Conservation (phyloP, 2,329 filamentous ascomycete species). For the Nigrospora osmanthi region DNA sequence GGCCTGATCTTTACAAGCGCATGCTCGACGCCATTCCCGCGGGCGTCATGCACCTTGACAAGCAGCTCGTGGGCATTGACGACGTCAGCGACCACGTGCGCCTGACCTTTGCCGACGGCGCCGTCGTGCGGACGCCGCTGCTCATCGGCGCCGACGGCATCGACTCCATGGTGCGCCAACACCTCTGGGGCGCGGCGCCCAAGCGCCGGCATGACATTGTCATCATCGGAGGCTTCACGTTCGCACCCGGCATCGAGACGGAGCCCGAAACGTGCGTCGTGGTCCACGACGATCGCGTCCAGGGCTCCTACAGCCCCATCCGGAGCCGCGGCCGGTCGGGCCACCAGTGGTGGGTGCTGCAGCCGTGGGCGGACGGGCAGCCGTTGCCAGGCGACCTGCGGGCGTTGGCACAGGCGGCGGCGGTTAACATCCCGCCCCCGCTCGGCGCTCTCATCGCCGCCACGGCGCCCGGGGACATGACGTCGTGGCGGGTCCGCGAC, state of each 20-base stretch:
- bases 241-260: slow-evolving; percentile 31
- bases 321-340: slow-evolving; percentile 26
- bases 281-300: slow-evolving; percentile 19
- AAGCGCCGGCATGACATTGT: slow-evolving; percentile 35
- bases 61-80: no score
- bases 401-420: no score
- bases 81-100: no score
- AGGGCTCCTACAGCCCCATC: slow-evolving; percentile 30
- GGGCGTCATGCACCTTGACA: no score
- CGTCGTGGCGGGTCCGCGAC: slow-evolving; percentile 27
- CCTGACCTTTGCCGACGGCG: slow-evolving; percentile 40
- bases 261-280: slow-evolving; percentile 23
- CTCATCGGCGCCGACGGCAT: slow-evolving; percentile 47
- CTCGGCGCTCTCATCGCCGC: slow-evolving; percentile 29
- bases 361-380: no score
- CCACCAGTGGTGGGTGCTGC: slow-evolving; percentile 27
- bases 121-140: slow-evolving; percentile 32
- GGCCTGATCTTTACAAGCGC: neutral
- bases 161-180: slow-evolving; percentile 34
- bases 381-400: no score
- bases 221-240: slow-evolving; percentile 31
- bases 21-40: no score
- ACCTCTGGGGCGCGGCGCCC: slow-evolving; percentile 33
- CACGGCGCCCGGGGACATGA: slow-evolving; percentile 30
- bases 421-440: slow-evolving; percentile 12